These are phyloP conservation scores for Dysphania ambrosioides DNA, from an alignment of 148 eudicot genomes.

Conservation along the genomic window DNA sequence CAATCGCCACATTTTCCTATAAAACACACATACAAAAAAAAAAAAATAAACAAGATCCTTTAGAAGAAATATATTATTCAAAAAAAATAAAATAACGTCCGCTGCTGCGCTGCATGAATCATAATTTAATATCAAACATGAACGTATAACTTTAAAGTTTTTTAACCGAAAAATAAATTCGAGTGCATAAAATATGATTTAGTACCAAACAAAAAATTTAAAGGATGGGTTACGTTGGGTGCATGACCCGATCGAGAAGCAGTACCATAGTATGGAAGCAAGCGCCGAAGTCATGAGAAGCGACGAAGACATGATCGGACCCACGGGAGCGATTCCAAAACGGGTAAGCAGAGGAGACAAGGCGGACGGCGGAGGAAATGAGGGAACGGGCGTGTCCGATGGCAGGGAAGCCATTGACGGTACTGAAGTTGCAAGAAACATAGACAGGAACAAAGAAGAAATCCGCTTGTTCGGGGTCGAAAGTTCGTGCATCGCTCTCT, in stretches of 20 bases:
- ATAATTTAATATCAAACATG: no score
- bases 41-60: no score
- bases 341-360: conserved; percentile 47
- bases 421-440: conserved; percentile 79
- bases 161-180: no score
- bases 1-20: conserved; percentile 74
- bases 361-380: conserved; percentile 47
- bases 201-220: no score
- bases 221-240: no score
- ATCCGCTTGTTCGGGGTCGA: conserved; percentile 66
- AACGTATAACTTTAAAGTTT: no score
- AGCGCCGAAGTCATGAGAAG: conserved; percentile 84
- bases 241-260: no score
- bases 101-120: no score
- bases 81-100: no score
- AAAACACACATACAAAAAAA: no score
- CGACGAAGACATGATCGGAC: conserved; percentile 75
- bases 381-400: conserved; percentile 64
- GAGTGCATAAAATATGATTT: no score
- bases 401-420: conserved; percentile 74
- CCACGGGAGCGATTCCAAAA: conserved; percentile 79
- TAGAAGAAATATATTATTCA: no score
- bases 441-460: conserved; percentile 87
- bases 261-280: conserved; percentile 87
- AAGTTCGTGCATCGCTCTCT: conserved; percentile 40